phyloP scores from a whole-genome alignment of 2,329 filamentous ascomycete genomes.

The Calonectria leucothoes region DNA sequence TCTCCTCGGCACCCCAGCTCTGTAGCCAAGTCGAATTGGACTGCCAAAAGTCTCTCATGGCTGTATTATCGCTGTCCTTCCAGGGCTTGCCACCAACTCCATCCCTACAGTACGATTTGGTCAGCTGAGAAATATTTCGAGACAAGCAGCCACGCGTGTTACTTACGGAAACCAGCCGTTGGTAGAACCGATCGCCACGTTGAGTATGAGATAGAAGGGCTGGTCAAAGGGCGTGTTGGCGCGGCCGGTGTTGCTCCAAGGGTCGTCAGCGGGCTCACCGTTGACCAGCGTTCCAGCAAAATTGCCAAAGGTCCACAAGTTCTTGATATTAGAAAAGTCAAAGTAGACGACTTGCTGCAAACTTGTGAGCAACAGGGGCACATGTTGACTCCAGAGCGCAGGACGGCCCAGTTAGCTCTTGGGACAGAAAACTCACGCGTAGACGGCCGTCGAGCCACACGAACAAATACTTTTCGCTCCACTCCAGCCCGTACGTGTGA shows the following conservation, averaged over 20 bases:
- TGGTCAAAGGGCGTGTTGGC: conserved; percentile 62
- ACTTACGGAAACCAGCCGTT: conserved; percentile 59
- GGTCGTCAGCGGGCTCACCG: conserved; percentile 53
- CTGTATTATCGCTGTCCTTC: conserved; percentile 52
- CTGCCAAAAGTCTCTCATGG: conserved; percentile 55
- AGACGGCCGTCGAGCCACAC: conserved; percentile 60
- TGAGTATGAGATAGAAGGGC: conserved; percentile 61
- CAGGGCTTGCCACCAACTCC: conserved; percentile 56
- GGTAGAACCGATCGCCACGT: conserved; percentile 60
- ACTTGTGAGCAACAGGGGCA: background rate
- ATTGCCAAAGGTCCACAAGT: conserved; percentile 48
- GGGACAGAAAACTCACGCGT: conserved; percentile 43
- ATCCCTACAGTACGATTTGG: too few species aligned
- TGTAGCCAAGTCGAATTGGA: conserved; percentile 53
- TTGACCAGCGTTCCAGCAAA: conserved; percentile 55
- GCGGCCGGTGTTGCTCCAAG: conserved; percentile 53
- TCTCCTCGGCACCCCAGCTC: conserved; percentile 46
- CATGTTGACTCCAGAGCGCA: background rate
- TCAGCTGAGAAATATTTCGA: too few species aligned
- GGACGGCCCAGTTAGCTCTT: background rate
- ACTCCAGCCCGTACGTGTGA: conserved; percentile 64
- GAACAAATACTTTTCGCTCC: conserved; percentile 63
- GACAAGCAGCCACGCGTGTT: background rate
- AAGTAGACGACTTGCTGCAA: conserved; percentile 37
- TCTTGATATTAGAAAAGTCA: conserved; percentile 49